Percentiles rank a stretch among this genome's conserved stretches.
These are phyloP conservation scores for Filobasidium wieringae DNA, from an alignment of 768 basidiomycete species.

Conservation along the genomic window DNA sequence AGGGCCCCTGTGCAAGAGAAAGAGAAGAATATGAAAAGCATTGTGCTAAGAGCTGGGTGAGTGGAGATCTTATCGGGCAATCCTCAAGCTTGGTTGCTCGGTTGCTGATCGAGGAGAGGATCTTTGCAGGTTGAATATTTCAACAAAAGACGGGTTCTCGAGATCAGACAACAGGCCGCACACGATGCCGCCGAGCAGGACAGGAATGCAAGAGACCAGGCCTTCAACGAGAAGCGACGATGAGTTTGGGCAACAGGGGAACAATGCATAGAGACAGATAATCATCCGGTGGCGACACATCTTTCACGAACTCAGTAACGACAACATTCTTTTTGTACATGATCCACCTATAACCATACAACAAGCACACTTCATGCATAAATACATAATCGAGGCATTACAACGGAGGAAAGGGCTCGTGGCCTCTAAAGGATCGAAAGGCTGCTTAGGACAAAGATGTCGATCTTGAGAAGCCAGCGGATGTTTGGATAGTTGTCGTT, in stretches of 20 bases:
- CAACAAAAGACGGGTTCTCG: constrained; percentile 71
- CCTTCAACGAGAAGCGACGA: not conserved
- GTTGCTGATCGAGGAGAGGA: not conserved
- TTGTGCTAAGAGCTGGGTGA: constrained; percentile 13
- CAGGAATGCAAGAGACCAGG: not conserved
- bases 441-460: too few relatives aligned
- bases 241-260: too few relatives aligned
- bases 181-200: constrained; percentile 27
- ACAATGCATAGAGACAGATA: too few relatives aligned
- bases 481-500: constrained; percentile 10
- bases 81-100: constrained; percentile 13
- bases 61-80: constrained; percentile 5
- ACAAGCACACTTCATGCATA: too few relatives aligned
- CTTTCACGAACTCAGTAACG: too few relatives aligned
- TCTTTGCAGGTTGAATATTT: constrained; percentile 73
- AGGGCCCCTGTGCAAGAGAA: constrained; percentile 1
- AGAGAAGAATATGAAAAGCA: constrained; percentile 8
- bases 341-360: too few relatives aligned
- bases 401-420: too few relatives aligned
- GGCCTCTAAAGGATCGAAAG: too few relatives aligned
- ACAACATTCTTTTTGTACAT: too few relatives aligned
- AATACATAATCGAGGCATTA: too few relatives aligned
- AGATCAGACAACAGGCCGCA: constrained; percentile 31
- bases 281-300: too few relatives aligned
- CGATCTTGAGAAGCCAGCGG: too few relatives aligned